Base-by-base conservation (phyloP, 176 grass and related monocot genomes). In the Juncus inflexus region DNA sequence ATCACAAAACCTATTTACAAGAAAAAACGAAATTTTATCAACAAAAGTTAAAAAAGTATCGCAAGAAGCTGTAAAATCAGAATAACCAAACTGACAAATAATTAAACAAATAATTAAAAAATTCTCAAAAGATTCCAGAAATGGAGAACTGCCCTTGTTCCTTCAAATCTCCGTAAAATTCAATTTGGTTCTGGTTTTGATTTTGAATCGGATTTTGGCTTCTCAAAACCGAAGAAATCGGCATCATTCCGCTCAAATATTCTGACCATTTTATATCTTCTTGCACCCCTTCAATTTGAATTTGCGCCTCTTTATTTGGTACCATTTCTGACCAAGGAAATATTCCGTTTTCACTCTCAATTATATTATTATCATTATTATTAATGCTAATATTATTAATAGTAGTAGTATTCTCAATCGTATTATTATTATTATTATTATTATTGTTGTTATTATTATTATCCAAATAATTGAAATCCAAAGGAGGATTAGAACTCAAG, bases 211-310 rank as follows among this genome's bases (percentile, higher is more conserved):
- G 39, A 47, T 75, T 64, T 39, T 75, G 72, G 72, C 14, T 75
- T 64, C 50, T 55, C 59, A 64, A 19, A 9, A 63, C 58, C 0
- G 76, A 58, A 9, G 77, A 72, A 13, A 79, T 16, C 1, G 77
- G 67, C 12, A 79, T 63, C 51, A 61, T 35, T 7, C 77, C 77
- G 3, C 71, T 60, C 3, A 79, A 66, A 37, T 79, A 79, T 16
- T 79, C 59, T 0, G 77, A 72, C 77, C 67, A 79, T 50, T 79
- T 79, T 12, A 79, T 35, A 35, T 79, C 77, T 38, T 71, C 77
- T 2, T 61, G 67, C 67, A 64, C 77, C 1, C 58, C 58, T 1
- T 63, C 50, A 50, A 57, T 58, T 35, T 69, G 65, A 2, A 59
- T 37, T 39, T 65, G 58, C 1, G 8, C 61, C 4, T 65, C 58